phyloP scores from a whole-genome alignment of 106 monocot genomes.

The Xerophyta viscosa region DNA sequence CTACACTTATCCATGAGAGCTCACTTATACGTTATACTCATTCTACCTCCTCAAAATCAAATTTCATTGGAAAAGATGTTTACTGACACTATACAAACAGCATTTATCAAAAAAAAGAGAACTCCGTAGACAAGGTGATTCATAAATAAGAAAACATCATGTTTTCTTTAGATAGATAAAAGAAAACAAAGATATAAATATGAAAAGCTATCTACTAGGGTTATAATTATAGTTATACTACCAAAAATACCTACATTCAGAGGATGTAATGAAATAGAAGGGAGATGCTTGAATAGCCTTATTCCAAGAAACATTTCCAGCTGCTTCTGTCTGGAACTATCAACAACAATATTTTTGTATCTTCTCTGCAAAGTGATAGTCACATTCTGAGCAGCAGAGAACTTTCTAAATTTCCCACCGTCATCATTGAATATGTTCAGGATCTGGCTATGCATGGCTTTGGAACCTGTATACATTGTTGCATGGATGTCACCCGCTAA shows the following conservation, averaged over 20 bases:
- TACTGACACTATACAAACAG: too few species aligned
- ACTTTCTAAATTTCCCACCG: constrained; percentile 79
- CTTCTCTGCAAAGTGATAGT: constrained; percentile 83
- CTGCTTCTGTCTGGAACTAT: constrained; percentile 92
- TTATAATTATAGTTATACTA: background rate
- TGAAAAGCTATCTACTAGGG: background rate
- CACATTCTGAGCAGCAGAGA: constrained; percentile 88
- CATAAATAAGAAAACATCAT: too few species aligned
- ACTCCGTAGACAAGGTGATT: too few species aligned
- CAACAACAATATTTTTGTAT: constrained; percentile 71
- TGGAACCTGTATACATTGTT: constrained; percentile 95
- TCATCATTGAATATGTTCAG: constrained; percentile 96
- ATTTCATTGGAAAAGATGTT: too few species aligned
- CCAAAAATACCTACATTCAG: constrained; percentile 51
- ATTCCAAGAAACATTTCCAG: constrained; percentile 98
- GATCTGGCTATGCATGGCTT: constrained; percentile 99
- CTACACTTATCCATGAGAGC: too few species aligned
- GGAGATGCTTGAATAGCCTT: constrained; percentile 95
- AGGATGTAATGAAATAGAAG: constrained; percentile 78
- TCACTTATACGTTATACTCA: too few species aligned
- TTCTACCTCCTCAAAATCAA: too few species aligned
- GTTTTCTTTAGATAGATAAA: background rate
- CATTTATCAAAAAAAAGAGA: too few species aligned
- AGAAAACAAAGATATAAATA: background rate
- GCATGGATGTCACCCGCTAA: constrained; percentile 99